Conservation (phyloP, 768 basidiomycete genomes). For the Sistotremastrum suecicum region DNA sequence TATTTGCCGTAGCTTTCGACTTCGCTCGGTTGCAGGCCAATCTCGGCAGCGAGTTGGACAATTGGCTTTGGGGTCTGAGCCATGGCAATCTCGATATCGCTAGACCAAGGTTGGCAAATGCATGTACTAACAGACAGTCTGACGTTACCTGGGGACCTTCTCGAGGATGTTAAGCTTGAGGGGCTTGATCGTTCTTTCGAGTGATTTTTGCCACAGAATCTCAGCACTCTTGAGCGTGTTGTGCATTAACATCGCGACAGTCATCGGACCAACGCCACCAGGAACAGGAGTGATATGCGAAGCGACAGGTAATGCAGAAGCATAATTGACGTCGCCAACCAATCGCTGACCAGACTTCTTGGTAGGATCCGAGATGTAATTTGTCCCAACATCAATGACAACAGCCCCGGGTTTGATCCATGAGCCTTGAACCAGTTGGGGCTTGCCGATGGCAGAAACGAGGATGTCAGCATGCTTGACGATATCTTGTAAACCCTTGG, state of each 20-base stretch:
- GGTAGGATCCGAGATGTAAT: conserved; percentile 75
- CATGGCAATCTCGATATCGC: conserved; percentile 92
- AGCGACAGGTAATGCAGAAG: conserved; percentile 60
- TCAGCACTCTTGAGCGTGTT: conserved; percentile 82
- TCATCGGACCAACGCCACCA: conserved; percentile 99
- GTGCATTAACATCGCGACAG: conserved; percentile 94
- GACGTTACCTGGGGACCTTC: conserved; percentile 57
- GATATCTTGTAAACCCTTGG: conserved; percentile 65
- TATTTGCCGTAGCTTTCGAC: conserved; percentile 89
- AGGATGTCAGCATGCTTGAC: conserved; percentile 84
- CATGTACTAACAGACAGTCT: neutral
- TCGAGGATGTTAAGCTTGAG: conserved; percentile 65
- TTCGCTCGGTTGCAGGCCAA: conserved; percentile 76
- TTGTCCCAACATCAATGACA: conserved; percentile 97
- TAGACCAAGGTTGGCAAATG: neutral
- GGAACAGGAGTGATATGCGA: conserved; percentile 95
- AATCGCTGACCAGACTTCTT: conserved; percentile 94
- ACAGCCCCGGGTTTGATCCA: conserved; percentile 95
- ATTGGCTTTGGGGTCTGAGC: conserved; percentile 89
- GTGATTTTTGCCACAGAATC: conserved; percentile 59
- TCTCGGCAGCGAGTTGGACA: conserved; percentile 69
- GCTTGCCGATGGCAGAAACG: conserved; percentile 91
- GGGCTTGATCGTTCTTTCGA: conserved; percentile 57
- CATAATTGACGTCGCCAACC: conserved; percentile 90
- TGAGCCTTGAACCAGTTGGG: conserved; percentile 79